Evolutionary conservation across 805 yeast species (phyloP).

Genomic region (Kodamaea kaohsiungensis): DNA sequence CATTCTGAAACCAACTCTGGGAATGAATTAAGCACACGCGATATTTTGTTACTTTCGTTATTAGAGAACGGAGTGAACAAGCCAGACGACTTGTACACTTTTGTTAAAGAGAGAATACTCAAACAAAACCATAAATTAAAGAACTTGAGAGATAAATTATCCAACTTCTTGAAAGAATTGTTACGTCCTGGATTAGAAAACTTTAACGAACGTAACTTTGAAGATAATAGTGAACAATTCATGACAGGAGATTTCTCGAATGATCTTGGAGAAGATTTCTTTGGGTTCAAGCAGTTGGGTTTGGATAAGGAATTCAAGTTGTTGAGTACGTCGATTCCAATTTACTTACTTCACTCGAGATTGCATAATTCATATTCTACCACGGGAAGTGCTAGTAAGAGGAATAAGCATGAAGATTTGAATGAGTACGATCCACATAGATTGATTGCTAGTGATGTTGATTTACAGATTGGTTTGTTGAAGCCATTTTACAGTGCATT

Average conservation of each 20-base stretch:
- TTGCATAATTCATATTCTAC: constrained; percentile 57
- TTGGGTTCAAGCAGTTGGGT: constrained; percentile 94
- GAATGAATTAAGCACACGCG: constrained; percentile 40
- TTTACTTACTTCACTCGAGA: constrained; percentile 80
- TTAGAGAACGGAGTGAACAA: constrained; percentile 85
- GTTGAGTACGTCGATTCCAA: constrained; percentile 81
- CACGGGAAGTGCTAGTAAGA: constrained; percentile 46
- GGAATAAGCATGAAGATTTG: constrained; percentile 64
- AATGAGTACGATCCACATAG: constrained; percentile 54
- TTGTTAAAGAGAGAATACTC: constrained; percentile 68
- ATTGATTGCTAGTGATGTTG: constrained; percentile 52
- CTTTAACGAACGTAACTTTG: constrained; percentile 73
- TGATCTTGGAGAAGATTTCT: constrained; percentile 95
- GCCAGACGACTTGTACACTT: constrained; percentile 73
- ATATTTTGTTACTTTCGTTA: constrained; percentile 60
- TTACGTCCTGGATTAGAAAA: constrained; percentile 80
- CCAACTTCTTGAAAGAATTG: constrained; percentile 72
- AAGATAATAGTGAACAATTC: constrained; percentile 91
- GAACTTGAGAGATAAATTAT: constrained; percentile 67
- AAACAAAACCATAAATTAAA: constrained; percentile 68
- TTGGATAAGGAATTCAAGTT: constrained; percentile 89
- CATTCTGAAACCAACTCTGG: constrained; percentile 66
- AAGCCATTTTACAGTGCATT: constrained; percentile 50
- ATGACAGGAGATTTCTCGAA: constrained; percentile 92
- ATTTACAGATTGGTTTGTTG: constrained; percentile 56